Conservation (phyloP, 83 land plant genomes). For the Thuja plicata region DNA sequence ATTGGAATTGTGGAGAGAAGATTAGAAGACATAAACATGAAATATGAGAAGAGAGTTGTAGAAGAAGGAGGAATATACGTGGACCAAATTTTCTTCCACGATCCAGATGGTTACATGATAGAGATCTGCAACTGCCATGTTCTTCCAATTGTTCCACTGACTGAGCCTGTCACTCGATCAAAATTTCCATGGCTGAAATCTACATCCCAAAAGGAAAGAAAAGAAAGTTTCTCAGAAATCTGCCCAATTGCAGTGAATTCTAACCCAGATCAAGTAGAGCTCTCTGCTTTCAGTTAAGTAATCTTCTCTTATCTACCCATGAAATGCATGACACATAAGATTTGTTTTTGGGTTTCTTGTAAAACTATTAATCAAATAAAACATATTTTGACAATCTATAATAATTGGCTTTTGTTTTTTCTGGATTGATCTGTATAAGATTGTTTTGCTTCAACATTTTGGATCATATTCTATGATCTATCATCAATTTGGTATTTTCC, state of each 20-base stretch:
- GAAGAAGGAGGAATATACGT: constrained; percentile 4
- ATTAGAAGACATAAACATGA: not conserved
- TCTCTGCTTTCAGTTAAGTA: not conserved
- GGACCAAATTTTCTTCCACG: constrained; percentile 14
- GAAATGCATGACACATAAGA: too few species aligned
- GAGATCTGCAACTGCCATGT: constrained; percentile 7
- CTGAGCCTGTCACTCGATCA: not conserved
- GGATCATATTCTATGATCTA: too few species aligned
- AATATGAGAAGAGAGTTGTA: not conserved
- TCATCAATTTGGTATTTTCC: too few species aligned
- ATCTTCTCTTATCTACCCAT: too few species aligned
- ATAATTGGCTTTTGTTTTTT: too few species aligned
- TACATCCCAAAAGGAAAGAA: not conserved
- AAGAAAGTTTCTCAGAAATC: not conserved
- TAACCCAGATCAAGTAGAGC: not conserved
- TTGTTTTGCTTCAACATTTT: too few species aligned
- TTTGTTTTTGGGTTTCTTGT: not conserved
- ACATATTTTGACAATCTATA: too few species aligned
- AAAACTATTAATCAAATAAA: too few species aligned
- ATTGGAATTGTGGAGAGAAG: not conserved
- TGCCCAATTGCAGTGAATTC: not conserved
- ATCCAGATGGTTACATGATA: constrained; percentile 15
- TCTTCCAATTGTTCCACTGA: not conserved
- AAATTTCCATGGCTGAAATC: not conserved
- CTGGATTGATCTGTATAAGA: too few species aligned